Base-by-base conservation (phyloP, 2,329 filamentous ascomycete species). In the Fusarium sp. region DNA sequence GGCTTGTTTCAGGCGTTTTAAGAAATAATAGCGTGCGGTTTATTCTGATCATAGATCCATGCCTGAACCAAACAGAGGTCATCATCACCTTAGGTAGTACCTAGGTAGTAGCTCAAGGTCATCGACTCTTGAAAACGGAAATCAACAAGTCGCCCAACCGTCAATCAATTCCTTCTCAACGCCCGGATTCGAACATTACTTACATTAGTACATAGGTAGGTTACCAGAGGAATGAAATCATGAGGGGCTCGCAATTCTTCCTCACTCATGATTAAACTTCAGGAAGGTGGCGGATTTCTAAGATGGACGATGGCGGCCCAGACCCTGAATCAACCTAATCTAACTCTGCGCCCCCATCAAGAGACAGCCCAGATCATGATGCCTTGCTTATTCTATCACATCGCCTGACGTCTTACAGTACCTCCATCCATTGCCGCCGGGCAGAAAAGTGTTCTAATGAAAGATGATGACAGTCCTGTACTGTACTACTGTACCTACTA, bases 271-370 rank as follows among this genome's bases (percentile, higher is more conserved):
- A 25, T 50, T 51, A 65, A 51, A 32, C 28, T 57, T 49, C 59
- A 74, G 73, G 68, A 74, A 51, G 58, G 70, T 74, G 72, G 72
- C 66, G 72, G 60, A 37, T 37, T n/a, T 11, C 10, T n/a, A 37
- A 37, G 34, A 57, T 66, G 68, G 54, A 51, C 61, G 41, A 61
- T 55, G 20, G 25, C 40, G 54, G 62, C 62, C 54, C 49, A 67
- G 67, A 57, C 61, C 51, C 56, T 51, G 40, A 46, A 32, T 61
- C 23, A 54, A 45, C 34, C 21, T 48, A 46, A 51, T 60, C 50
- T 49, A 30, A 16, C 25, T 49, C 28, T 34, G 25, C 34, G 45
- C 55, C 55, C 27, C 20, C 25, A 16, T 51, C 25, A 18, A 50
- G 51, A 42, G 48, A 27, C 25, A 32, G 27, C 11, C 27, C 27